Evolutionary conservation across 257 asterid species (phyloP), one percentile per base, ranked within the genome.

Genomic region (Eucommia ulmoides): DNA sequence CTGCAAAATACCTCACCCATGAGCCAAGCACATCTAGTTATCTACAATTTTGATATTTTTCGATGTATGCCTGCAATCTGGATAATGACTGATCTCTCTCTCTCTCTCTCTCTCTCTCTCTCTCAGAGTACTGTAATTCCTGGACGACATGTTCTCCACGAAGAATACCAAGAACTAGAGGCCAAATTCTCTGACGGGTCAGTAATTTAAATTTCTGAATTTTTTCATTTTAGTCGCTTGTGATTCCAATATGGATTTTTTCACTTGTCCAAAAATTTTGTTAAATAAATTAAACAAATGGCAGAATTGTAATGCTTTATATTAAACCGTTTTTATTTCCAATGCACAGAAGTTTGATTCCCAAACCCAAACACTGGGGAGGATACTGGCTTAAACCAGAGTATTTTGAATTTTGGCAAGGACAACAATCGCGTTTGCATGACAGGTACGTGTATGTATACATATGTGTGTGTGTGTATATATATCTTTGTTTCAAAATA

Each of bases 361-460:
- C 88, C 16, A 78, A 73, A 63, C 94, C 94, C 54, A 72, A 65
- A 23, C 58, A 67, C 45, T 84, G 94, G 94, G 94, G 94, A 52
- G 89, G 94, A 61, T 84, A 74, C 65, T 72, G 83, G 72, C 84
- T 84, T 55, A 74, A 24, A 68, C 93, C 93, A 7, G 77, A 81
- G 63, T 63, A 70, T 54, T 84, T 81, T 45, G 94, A 84, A 77
- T 84, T 81, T 65, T 84, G 94, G 94, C 94, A 81, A 69, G 94
- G 94, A 55, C 93, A 81, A 21, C 78, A 82, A 45, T 84, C 94
- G 54, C 94, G 66, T 26, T 65, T 74, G 65, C 76, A 74, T 47
- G 76, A 65, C 53, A 74, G 80, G 80, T 74, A 65, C 20, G 53
- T 48, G 20, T 44, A 42, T 42, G 10, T 19, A 41, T 33, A 6